phyloP scores from a whole-genome alignment of 208 protist genomes.

The Leishmania major region DNA sequence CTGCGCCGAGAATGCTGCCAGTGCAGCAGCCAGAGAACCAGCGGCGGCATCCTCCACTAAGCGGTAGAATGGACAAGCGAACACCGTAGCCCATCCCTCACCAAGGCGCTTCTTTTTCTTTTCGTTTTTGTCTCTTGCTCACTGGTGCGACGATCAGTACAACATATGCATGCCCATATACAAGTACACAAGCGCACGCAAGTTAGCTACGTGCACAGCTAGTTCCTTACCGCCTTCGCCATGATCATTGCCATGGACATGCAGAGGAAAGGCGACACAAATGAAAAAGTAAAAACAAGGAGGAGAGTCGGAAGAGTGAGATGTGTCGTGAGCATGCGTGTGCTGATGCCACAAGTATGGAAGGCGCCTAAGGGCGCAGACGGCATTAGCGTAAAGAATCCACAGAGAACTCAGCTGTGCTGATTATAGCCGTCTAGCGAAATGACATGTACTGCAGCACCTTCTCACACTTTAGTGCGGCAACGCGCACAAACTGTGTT shows the following conservation, averaged over 20 bases:
- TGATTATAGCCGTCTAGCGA: not conserved
- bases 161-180: not conserved
- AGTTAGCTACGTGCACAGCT: not conserved
- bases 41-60: not conserved
- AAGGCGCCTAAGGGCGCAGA: not conserved
- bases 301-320: not conserved
- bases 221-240: not conserved
- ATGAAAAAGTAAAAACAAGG: not conserved
- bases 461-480: not conserved
- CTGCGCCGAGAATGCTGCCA: slow-evolving; percentile 53
- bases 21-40: slow-evolving; percentile 20
- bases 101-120: slow-evolving; percentile 3
- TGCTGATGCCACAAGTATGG: not conserved
- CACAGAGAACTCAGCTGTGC: not conserved
- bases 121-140: not conserved
- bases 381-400: not conserved
- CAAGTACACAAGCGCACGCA: not conserved
- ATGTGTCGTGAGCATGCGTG: not conserved
- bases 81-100: not conserved
- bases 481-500: not conserved
- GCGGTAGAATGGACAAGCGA: not conserved
- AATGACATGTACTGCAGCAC: not conserved
- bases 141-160: not conserved
- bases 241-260: not conserved
- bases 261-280: no score